Base-by-base conservation (phyloP, 2,329 filamentous ascomycete genomes). In the Apiospora aurea region DNA sequence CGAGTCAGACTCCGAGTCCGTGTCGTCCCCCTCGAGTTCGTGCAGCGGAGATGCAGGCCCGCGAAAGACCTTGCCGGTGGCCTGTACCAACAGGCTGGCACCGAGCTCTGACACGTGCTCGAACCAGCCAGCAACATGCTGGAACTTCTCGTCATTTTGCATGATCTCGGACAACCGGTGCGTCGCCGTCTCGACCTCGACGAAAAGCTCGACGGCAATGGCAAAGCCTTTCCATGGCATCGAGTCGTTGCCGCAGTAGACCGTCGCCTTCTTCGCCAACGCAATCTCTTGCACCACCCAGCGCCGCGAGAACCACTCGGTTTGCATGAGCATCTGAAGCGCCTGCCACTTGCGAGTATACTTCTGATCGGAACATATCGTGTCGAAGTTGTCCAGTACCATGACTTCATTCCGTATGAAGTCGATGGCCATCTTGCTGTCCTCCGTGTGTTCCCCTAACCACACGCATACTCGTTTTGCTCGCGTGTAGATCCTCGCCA, bases 91-190 rank as follows among this genome's bases (percentile, higher is more conserved):
- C 0, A 80, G 74, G 61, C 77, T 82, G 4, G 82, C 82, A 0
- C 81, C 80, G 4, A 83, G 77, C 6, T 75, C 74, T 0, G 79
- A 79, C 1, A 84, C 77, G 69, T 83, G 73, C n/a, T 80, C 81
- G 61, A 83, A 82, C 71, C 75, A 82, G 2, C 73, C 72, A 0
- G 79, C 80, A 0, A 81, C 76, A 24, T 76, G 73, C 3, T 66
- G 49, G 69, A 79, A 78, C 13, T 74, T 70, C 26, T 71, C 69
- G 43, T 79, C 77, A 29, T 67, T 29, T 5, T 67, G 38, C 38
- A 67, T 67, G 5, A 67, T 67, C 24, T 67, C 64, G 4, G 43
- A 67, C 0, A 67, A 18, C 5, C 64, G 64, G 10, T 67, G 64
- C 1, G 64, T 67, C 16, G 64, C 64, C 43, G 43, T 67, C 8